Percentiles rank a stretch among this genome's conserved stretches.
phyloP scores from a whole-genome alignment of 306 rosid species.

The Trifolium pratense region DNA sequence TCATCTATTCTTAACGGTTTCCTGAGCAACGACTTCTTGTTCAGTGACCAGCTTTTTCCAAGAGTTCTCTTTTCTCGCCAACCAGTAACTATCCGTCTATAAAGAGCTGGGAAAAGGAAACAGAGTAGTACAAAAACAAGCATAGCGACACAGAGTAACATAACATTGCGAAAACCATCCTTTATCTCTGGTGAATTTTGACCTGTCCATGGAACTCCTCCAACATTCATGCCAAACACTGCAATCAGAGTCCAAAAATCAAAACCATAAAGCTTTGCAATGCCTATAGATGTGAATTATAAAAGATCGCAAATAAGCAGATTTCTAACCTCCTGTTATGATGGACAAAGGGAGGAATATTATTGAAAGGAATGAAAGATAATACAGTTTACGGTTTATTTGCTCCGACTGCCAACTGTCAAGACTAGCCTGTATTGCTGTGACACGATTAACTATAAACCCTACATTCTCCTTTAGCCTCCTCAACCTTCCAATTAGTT shows the following conservation, averaged over 20 bases:
- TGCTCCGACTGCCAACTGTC: constrained; percentile 98
- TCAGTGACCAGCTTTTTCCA: constrained; percentile 77
- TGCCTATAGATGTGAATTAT: constrained; percentile 14
- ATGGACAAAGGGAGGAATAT: constrained; percentile 89
- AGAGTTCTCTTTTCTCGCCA: constrained; percentile 57
- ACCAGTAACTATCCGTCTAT: constrained; percentile 51
- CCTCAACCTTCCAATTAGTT: constrained; percentile 79
- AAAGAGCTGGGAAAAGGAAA: constrained; percentile 80
- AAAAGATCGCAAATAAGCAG: constrained; percentile 7
- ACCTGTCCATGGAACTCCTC: constrained; percentile 97
- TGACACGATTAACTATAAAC: constrained; percentile 85
- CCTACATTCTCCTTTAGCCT: constrained; percentile 95
- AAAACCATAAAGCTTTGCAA: constrained; percentile 22
- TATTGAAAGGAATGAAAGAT: constrained; percentile 87
- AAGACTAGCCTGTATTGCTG: constrained; percentile 88
- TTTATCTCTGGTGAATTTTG: constrained; percentile 58
- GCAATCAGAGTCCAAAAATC: constrained; percentile 39
- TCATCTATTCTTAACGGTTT: constrained; percentile 52
- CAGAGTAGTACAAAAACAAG: constrained; percentile 72
- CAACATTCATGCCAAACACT: constrained; percentile 98
- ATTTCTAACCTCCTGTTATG: constrained; percentile 79
- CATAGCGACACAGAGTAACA: constrained; percentile 67
- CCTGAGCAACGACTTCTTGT: constrained; percentile 72
- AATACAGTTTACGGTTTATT: constrained; percentile 89
- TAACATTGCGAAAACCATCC: constrained; percentile 85